phyloP scores from a whole-genome alignment of 1,284 basidiomycete genomes.

The Earliella scabrosa region DNA sequence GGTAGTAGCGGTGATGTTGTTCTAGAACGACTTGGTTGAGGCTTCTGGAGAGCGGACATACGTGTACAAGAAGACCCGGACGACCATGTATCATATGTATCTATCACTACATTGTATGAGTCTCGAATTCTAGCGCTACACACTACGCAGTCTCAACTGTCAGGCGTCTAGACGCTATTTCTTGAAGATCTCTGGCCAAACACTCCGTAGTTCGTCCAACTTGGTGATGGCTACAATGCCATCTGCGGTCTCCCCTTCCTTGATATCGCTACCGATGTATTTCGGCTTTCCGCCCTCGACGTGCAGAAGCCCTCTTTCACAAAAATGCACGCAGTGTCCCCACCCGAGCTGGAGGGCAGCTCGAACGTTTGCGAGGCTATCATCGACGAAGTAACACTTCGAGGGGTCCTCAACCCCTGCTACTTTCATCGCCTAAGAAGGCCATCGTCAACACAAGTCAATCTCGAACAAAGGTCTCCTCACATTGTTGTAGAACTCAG shows the following conservation, averaged over 20 bases:
- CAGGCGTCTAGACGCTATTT: not conserved
- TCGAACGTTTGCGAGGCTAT: conserved; percentile 69
- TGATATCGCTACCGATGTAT: conserved; percentile 47
- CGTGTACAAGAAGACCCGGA: not conserved
- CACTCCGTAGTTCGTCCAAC: conserved; percentile 64
- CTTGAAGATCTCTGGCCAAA: conserved; percentile 78
- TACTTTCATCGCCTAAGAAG: conserved; percentile 60
- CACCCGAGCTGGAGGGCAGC: conserved; percentile 70
- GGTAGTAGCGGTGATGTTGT: conserved; percentile 73
- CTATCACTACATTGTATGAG: not conserved
- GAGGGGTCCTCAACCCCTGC: conserved; percentile 64
- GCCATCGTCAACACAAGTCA: not conserved
- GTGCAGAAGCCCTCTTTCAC: conserved; percentile 63
- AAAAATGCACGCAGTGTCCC: conserved; percentile 75
- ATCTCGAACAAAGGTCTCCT: conserved; percentile 2
- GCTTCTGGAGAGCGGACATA: not conserved
- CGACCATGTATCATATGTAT: not conserved
- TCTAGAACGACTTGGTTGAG: conserved; percentile 43
- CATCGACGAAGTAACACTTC: conserved; percentile 78
- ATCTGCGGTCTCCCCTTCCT: conserved; percentile 40
- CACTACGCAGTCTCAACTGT: not conserved
- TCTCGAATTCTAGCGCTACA: not conserved
- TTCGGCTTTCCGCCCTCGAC: conserved; percentile 65
- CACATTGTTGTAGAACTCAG: conserved; percentile 69
- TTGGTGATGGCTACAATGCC: conserved; percentile 51